Conservation (phyloP, 345 rosid genomes). For the Heritiera fomes region DNA sequence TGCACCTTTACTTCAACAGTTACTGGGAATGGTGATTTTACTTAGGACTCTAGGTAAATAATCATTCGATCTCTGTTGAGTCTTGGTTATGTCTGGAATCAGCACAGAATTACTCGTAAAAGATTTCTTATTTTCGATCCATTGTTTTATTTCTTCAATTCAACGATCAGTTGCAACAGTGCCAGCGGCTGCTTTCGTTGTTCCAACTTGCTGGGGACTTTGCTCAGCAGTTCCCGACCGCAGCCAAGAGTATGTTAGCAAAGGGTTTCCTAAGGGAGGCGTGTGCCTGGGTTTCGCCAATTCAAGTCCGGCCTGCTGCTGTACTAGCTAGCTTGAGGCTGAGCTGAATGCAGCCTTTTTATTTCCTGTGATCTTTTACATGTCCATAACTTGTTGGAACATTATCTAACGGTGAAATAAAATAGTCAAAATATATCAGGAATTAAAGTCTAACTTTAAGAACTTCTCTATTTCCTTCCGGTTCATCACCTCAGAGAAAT, state of each 20-base stretch:
- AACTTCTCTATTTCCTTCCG: no score
- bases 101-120: no score
- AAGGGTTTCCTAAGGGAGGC: constrained; percentile 12
- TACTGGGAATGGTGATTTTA: neutral
- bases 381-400: neutral
- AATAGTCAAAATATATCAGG: neutral
- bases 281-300: neutral
- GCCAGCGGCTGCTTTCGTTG: neutral
- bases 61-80: neutral
- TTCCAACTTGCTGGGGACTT: neutral
- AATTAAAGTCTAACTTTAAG: no score
- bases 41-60: neutral
- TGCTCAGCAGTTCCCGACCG: neutral
- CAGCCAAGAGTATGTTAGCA: neutral
- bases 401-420: neutral
- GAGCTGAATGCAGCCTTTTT: neutral
- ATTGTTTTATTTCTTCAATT: neutral
- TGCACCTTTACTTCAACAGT: neutral
- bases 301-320: neutral
- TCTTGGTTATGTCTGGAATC: neutral
- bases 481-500: no score
- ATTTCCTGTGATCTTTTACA: neutral
- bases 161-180: neutral
- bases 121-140: neutral
- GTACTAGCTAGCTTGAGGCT: neutral